Evolutionary conservation across 2,329 filamentous ascomycete species (phyloP), one percentile per base, ranked within the genome.

Genomic region (Xylaria digitata): DNA sequence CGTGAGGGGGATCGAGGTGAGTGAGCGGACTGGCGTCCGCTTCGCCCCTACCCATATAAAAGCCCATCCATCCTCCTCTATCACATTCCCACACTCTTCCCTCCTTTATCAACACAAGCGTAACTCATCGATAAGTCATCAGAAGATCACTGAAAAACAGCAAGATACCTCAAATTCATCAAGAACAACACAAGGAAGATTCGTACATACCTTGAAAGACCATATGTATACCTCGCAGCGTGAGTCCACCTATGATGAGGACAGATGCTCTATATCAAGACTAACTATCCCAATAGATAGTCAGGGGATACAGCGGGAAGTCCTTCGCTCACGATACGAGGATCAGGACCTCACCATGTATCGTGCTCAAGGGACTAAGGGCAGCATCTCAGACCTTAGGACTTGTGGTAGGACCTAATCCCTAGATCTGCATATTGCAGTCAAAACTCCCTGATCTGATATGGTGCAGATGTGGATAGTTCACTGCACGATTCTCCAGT

Each of bases 31-130:
- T 50, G 30, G 49, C 62, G 67, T 71, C 68, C 73, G 66, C 68
- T 71, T 74, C 63, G 63, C 70, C 62, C 64, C 63, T 71, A 64
- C 65, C 71, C 68, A 75, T 76, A 76, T 76, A 76, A 76, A 75
- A 72, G 42, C 69, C 71, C 69, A 65, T 49, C 60, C 58, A 23
- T 67, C 61, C 64, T 70, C 70, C 70, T 68, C 67, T 63, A 67
- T 65, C 57, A 57, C 72, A 49, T 69, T 69, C 64, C 62, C 68
- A 60, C 63, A 48, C 50, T 65, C 61, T 64, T 61, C 61, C 67
- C 72, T 68, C 58, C 64, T 66, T 68, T 40, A 63, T 53, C 62
- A 68, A 60, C 57, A 59, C 42, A 57, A 69, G 19, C 48, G 50
- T 13, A 60, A 42, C 40, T 17, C 66, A 73, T 72, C 70, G 63